Evolutionary conservation across 495 filamentous ascomycete species (phyloP), one percentile per base, ranked within the genome.

Genomic region (Immersiella caudata): DNA sequence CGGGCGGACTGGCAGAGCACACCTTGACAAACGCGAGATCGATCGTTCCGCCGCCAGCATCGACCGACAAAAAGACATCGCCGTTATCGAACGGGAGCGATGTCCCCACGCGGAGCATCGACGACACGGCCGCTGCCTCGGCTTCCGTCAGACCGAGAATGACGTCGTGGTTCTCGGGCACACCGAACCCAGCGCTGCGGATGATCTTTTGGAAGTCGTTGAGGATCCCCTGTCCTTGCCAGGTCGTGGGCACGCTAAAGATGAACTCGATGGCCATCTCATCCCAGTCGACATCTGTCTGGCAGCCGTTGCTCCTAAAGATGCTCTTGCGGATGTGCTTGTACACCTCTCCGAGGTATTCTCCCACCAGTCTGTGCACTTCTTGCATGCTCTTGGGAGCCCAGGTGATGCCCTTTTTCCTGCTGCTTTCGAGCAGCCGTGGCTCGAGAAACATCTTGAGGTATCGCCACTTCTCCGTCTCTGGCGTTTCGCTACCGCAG

Each of bases 401-500:
- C 61, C 61, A 64, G 22, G 24, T 24, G 49, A 33, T 64, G 22
- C 46, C 46, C 2, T 24, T 27, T 7, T 11, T 54, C 21, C 20
- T 14, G 49, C 61, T 20, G 14, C 8, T 55, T 26, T 64, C 46
- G 4, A 64, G 61, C 61, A 52, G 18, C 18, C 46, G 61, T 3
- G 61, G 61, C 25, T 64, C 61, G 3, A 64, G 61, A 25, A 64
- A 64, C 40, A 64, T 54, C 46, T 64, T 64, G 46, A 64, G 49
- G 14, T 64, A 64, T 24, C 61, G 61, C 49, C 61, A 64, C 29
- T 64, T 64, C 9, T 64, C 61, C 21, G 46, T 54, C n/a, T 64
- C 61, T 18, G 40, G 40, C 29, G 46, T 64, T 16, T 64, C 61
- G 61, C 46, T 54, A 26, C 16, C 61, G 7, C 61, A 64, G 25